A percentile compares a stretch with the other conserved stretches of the same genome.
Evolutionary conservation across 192 early-diverging fungal genomes (phyloP).

Genomic region (Chytriomyces sp.): DNA sequence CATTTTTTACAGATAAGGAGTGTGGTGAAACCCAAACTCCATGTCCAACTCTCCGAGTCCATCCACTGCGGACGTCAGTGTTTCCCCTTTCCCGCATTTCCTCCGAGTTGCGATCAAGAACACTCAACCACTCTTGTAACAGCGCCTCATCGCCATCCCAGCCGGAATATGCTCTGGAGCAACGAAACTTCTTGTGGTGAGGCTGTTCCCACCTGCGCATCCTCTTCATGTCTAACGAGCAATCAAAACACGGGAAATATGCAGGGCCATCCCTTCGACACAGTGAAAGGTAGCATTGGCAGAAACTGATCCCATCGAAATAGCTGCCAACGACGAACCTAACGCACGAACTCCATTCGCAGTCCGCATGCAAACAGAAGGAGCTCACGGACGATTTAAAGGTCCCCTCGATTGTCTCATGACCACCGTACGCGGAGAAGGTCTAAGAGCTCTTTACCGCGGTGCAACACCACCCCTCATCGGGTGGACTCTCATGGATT

Average conservation of each 20-base stretch:
- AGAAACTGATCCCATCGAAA: constrained; percentile 4
- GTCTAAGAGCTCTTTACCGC: constrained; percentile 81
- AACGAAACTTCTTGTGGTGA: constrained; percentile 46
- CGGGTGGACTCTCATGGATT: constrained; percentile 91
- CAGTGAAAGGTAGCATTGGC: constrained; percentile 37
- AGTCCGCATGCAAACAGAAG: constrained; percentile 57
- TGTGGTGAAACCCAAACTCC: too few relatives aligned
- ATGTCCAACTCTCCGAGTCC: too few relatives aligned
- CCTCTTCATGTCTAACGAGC: too few relatives aligned
- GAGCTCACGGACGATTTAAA: constrained; percentile 50
- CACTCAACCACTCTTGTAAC: background rate
- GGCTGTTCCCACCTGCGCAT: background rate
- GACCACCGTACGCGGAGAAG: constrained; percentile 72
- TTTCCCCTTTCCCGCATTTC: background rate
- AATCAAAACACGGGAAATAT: background rate
- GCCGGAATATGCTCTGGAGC: constrained; percentile 50
- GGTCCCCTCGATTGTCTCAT: constrained; percentile 80
- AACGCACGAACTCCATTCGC: background rate
- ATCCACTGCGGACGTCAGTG: background rate
- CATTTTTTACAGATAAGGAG: too few relatives aligned
- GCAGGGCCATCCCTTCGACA: constrained; percentile 39
- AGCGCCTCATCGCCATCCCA: constrained; percentile 48
- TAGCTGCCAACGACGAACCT: background rate
- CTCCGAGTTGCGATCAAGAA: background rate
- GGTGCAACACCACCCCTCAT: constrained; percentile 90